Evolutionary conservation across 768 basidiomycete species (phyloP), one percentile per base, ranked within the genome.

Genomic region (Suillus clintonianus): DNA sequence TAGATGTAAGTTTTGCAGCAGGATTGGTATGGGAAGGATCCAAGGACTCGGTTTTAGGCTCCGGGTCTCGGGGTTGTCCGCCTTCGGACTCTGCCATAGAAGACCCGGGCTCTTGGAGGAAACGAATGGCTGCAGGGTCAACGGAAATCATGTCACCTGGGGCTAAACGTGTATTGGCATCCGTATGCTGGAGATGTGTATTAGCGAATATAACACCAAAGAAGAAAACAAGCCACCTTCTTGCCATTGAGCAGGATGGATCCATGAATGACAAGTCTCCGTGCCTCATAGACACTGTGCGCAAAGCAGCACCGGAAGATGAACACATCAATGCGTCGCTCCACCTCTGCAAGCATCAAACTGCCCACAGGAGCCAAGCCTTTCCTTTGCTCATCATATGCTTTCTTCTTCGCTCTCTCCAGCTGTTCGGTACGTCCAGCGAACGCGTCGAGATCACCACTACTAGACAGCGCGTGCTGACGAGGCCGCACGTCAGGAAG

Each of bases 111-210:
- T 79, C 82, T 64, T 77, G 79, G 63, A 96, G 81, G 77, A 96
- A 91, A 7, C 87, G 82, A 41, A 97, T 93, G 15, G 89, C 88
- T 15, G 77, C 71, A 0, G 95, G 94, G 65, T 97, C 86, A 30
- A 99, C 93, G 10, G 94, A 87, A 53, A 98, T 85, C 87, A 99
- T 89, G 73, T 99, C 97, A 9, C 97, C 97, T 10, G 97, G 97
- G 47, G 94, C 90, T 27, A 98, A 81, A 47, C 94, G 88, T 15
- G 90, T 91, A 71, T 95, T 95, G 24, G 95, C 86, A 66, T 95
- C 86, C 62, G 83, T 84, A 70, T 95, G 88, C 95, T 98, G 69
- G 13, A 51, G 60, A 48, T 47, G 43, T 22, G 42, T 13, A 32
- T 68, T 62, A 60, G 57, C 39, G 34, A 4, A 11, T 9, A 45